These are phyloP conservation scores for Tulasnella calospora DNA, from an alignment of 768 basidiomycete species.

Conservation along the genomic window DNA sequence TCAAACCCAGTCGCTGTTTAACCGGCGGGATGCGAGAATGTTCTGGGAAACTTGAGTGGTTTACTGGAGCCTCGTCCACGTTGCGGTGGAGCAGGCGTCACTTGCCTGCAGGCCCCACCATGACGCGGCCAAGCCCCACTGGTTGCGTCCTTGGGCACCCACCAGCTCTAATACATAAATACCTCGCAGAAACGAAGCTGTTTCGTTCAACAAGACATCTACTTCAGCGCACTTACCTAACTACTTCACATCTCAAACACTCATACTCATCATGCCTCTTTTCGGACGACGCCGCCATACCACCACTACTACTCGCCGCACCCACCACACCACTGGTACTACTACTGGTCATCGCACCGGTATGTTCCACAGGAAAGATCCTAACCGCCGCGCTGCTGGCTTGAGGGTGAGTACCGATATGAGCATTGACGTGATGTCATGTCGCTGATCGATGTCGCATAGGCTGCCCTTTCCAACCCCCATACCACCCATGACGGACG, in stretches of 20 bases:
- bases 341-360: background rate
- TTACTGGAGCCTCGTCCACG: background rate
- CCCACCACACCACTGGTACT: background rate
- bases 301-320: background rate
- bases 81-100: background rate
- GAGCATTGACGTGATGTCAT: background rate
- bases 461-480: conserved; percentile 50
- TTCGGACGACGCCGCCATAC: background rate
- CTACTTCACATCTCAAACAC: background rate
- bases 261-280: background rate
- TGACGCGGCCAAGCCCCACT: conserved; percentile 1
- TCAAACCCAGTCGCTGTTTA: background rate
- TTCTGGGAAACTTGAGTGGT: background rate
- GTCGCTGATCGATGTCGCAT: background rate
- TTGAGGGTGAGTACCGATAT: background rate
- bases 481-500: conserved; percentile 47
- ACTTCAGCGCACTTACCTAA: background rate
- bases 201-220: background rate
- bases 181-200: background rate
- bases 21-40: background rate
- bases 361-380: conserved; percentile 8
- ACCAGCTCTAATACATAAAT: background rate
- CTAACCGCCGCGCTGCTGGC: conserved; percentile 14
- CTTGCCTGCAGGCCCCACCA: background rate
- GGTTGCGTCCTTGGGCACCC: background rate